These are phyloP conservation scores for Delonix regia DNA, from an alignment of 306 rosid species.

Conservation along the genomic window DNA sequence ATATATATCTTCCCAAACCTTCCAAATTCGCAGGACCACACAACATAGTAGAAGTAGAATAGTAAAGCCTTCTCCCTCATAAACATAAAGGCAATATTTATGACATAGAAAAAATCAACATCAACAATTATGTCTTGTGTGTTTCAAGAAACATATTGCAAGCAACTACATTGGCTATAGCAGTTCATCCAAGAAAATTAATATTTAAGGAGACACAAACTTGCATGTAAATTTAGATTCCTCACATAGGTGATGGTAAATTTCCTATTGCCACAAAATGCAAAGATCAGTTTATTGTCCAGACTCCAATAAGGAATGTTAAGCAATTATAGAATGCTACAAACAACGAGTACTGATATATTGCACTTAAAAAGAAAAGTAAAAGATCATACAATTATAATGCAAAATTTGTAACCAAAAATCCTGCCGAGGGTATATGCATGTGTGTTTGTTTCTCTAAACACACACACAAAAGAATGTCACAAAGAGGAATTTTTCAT, in stretches of 20 bases:
- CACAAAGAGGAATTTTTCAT: conserved; percentile 16
- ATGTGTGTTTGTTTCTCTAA: no score
- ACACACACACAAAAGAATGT: neutral
- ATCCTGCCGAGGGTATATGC: no score
- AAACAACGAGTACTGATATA: neutral
- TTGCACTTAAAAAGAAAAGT: neutral
- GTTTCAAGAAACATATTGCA: neutral
- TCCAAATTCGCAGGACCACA: conserved; percentile 10
- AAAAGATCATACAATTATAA: no score
- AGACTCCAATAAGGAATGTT: neutral
- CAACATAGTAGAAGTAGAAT: neutral
- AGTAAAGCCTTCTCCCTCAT: neutral
- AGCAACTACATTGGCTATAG: neutral
- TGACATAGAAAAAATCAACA: neutral
- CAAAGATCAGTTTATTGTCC: neutral
- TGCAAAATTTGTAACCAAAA: neutral
- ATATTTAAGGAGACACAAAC: neutral
- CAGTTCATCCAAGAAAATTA: neutral
- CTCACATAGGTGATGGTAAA: neutral
- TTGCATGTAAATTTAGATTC: neutral
- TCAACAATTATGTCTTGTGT: neutral
- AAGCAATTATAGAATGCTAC: neutral
- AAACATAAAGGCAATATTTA: neutral
- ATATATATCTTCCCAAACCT: conserved; percentile 19
- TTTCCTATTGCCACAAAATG: neutral